phyloP scores from a whole-genome alignment of 345 rosid genomes.

The Dovyalis caffra region DNA sequence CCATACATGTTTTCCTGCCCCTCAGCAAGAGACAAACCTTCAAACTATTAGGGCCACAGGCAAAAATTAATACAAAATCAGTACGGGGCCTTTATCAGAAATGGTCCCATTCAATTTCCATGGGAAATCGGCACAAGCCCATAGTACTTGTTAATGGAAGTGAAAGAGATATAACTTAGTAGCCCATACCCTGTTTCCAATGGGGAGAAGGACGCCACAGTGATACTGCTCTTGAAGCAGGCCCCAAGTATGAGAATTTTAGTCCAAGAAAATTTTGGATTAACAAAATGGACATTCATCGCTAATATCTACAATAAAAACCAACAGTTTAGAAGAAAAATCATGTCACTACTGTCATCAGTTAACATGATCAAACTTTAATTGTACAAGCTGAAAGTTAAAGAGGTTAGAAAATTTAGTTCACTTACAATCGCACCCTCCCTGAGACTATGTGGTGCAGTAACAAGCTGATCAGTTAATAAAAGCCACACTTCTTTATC shows the following conservation, averaged over 20 bases:
- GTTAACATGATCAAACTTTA: neutral
- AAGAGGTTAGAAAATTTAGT: neutral
- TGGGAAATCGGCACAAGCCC: neutral
- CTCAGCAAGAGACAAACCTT: neutral
- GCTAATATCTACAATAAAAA: conserved; percentile 51
- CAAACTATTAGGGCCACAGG: neutral
- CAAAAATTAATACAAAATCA: neutral
- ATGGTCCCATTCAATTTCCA: neutral
- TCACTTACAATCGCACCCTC: conserved; percentile 72
- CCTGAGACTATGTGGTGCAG: conserved; percentile 64
- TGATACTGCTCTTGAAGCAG: conserved; percentile 71
- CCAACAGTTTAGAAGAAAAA: conserved; percentile 2
- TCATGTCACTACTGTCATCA: neutral
- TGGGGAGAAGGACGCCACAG: conserved; percentile 71
- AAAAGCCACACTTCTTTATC: conserved; percentile 86
- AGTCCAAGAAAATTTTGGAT: conserved; percentile 67
- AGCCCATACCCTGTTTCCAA: conserved; percentile 58
- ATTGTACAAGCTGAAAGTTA: neutral
- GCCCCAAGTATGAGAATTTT: conserved; percentile 70
- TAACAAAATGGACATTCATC: conserved; percentile 78
- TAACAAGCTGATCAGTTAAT: conserved; percentile 53
- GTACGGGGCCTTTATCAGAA: neutral
- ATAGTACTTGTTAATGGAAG: neutral
- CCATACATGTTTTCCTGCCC: neutral
- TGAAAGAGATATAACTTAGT: conserved; percentile 9